Evolutionary conservation across 495 filamentous ascomycete species (phyloP), one percentile per base, ranked within the genome.

Genomic region (Rhypophila decipiens): DNA sequence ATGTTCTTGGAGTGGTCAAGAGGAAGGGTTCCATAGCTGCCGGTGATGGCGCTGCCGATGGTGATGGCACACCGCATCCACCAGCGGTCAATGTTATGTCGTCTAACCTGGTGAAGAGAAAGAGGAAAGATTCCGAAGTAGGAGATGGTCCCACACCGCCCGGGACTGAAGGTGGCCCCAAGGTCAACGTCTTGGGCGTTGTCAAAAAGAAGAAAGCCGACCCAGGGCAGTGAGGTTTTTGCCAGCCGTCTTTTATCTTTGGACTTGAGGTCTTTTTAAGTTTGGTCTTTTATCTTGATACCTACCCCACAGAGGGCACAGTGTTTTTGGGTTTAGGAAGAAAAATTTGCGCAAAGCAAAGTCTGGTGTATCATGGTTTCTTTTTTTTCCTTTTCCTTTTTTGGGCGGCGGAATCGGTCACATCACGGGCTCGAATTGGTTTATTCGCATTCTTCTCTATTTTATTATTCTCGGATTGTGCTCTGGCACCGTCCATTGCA

Each of bases 1-100:
- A 70, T 46, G 21, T 73, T 35, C 51, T 61, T 3, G 60, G 56
- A 4, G 35, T 66, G 23, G 47, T 73, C 19, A 72, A 72, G 51
- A 66, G 67, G 20, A 73, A 73, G 23, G 58, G 63, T 21, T 29
- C 27, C n/a, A n/a, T n/a, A 15, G 21, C 41, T 9, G 7, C 47
- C 18, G 37, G 43, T 19, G 19, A 20, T 7, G 34, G 43, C 11
- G 27, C 20, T 23, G 38, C 5, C 13, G 20, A 22, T 18, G 20
- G 17, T 2, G 21, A 21, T 13, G n/a, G n/a, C 41, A 31, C 17
- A 11, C 29, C 12, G n/a, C 20, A 17, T 13, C 31, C 24, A 1
- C 8, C 5, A 10, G 39, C n/a, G 5, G 47, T 49, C 19, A 49
- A 49, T 37, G 40, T 49, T n/a, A 11, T 49, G 27, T 18, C 24